Conservation (phyloP, 2,329 filamentous ascomycete species). For the Trichoderma gracile region DNA sequence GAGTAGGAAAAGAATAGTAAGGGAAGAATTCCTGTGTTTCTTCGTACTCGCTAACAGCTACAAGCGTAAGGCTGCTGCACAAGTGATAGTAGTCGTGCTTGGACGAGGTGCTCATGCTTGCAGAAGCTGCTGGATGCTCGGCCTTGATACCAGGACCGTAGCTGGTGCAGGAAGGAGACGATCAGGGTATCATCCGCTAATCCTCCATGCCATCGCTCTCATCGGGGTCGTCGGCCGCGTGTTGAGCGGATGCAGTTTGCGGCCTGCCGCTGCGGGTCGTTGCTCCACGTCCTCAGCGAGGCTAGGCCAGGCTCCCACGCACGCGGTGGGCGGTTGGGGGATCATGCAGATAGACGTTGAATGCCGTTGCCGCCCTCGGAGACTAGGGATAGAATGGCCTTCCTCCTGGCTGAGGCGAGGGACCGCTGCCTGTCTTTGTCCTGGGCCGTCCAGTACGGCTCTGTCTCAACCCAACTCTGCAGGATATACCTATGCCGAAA, state of each 20-base stretch:
- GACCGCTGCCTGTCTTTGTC: background rate
- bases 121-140: too few species aligned
- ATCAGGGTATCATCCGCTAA: too few species aligned
- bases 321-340: background rate
- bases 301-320: conserved; percentile 12
- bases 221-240: background rate
- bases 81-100: background rate
- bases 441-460: background rate
- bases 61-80: background rate
- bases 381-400: background rate
- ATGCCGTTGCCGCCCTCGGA: conserved; percentile 7
- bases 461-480: background rate
- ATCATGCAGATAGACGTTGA: background rate
- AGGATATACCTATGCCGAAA: background rate
- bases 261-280: conserved; percentile 11
- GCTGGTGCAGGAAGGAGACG: background rate
- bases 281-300: conserved; percentile 10
- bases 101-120: background rate
- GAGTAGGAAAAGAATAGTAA: background rate
- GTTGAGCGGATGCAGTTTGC: conserved; percentile 11
- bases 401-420: background rate
- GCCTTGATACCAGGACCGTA: background rate
- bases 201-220: too few species aligned
- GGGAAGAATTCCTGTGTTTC: background rate
- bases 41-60: background rate